A percentile compares a stretch with the other conserved stretches of the same genome.
These are phyloP conservation scores for Leccinum pachyderme DNA, from an alignment of 1,284 basidiomycete species.

Conservation along the genomic window DNA sequence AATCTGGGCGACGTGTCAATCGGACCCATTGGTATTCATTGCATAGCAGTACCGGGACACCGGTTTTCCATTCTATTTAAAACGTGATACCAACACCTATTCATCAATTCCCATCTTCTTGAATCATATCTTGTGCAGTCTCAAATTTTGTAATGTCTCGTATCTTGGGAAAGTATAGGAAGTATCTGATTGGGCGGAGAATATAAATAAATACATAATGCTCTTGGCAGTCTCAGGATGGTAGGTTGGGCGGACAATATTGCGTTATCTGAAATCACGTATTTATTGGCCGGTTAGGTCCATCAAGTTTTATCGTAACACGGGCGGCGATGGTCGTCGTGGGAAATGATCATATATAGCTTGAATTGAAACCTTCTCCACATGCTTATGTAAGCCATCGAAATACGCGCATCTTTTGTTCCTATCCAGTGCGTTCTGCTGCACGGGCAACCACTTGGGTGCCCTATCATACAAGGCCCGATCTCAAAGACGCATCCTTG, in stretches of 20 bases:
- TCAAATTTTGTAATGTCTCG: slow-evolving; percentile 1
- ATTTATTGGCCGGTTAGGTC: not conserved
- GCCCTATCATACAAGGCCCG: not conserved
- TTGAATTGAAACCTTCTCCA: not conserved
- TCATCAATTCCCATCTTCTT: not conserved
- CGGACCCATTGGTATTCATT: slow-evolving; percentile 1
- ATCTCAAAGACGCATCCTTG: not conserved
- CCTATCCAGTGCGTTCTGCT: not conserved
- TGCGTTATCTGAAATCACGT: not conserved
- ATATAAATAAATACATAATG: not conserved
- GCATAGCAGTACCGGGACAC: not conserved
- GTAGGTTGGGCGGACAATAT: not conserved
- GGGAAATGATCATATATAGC: not conserved
- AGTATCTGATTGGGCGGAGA: not conserved
- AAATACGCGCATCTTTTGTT: not conserved
- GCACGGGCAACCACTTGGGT: not conserved
- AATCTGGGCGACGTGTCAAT: not conserved
- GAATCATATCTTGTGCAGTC: slow-evolving; percentile 1
- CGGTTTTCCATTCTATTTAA: not conserved
- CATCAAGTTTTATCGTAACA: not conserved
- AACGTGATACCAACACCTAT: slow-evolving; percentile 5
- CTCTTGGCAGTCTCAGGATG: not conserved
- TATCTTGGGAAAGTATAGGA: not conserved
- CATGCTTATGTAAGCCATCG: not conserved
- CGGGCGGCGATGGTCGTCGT: not conserved